Percentiles rank a stretch among this genome's conserved stretches.
These are phyloP conservation scores for Lippia alba DNA, from an alignment of 305 asterid species.

Conservation along the genomic window DNA sequence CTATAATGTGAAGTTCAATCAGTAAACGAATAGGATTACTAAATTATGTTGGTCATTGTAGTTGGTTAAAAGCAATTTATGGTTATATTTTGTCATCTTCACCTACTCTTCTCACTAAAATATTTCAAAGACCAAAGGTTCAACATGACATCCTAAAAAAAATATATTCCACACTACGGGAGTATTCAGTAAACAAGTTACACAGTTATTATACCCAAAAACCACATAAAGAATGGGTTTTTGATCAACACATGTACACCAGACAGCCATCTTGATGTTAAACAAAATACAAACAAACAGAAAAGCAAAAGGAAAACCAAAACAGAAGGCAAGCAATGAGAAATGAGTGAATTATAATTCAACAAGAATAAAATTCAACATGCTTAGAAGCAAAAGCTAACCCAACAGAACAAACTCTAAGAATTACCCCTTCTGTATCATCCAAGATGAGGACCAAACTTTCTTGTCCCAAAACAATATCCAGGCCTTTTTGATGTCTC, in stretches of 20 bases:
- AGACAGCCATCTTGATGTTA: not conserved
- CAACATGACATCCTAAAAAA: slow-evolving; percentile 2
- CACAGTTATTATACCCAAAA: not conserved
- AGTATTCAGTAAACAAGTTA: not conserved
- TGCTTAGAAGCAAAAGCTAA: not conserved
- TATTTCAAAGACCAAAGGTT: not conserved
- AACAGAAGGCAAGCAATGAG: not conserved
- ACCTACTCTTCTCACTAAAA: slow-evolving; percentile 4
- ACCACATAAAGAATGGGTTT: not conserved
- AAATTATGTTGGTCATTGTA: not conserved
- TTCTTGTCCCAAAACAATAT: slow-evolving; percentile 89
- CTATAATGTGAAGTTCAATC: not conserved
- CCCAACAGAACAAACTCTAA: slow-evolving; percentile 1
- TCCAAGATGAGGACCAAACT: slow-evolving; percentile 89
- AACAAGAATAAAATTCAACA: not conserved
- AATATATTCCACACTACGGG: not conserved
- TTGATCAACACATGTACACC: not conserved
- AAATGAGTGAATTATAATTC: too few relatives aligned
- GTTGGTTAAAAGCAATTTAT: not conserved
- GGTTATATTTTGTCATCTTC: not conserved
- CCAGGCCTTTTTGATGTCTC: slow-evolving; percentile 86
- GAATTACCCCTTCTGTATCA: slow-evolving; percentile 81
- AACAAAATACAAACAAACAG: not conserved
- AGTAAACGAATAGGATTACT: not conserved
- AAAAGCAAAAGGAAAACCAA: not conserved